A percentile compares a stretch with the other conserved stretches of the same genome.
phyloP scores from a whole-genome alignment of 2,329 filamentous ascomycete species.

The Neopestalotiopsis sp. region DNA sequence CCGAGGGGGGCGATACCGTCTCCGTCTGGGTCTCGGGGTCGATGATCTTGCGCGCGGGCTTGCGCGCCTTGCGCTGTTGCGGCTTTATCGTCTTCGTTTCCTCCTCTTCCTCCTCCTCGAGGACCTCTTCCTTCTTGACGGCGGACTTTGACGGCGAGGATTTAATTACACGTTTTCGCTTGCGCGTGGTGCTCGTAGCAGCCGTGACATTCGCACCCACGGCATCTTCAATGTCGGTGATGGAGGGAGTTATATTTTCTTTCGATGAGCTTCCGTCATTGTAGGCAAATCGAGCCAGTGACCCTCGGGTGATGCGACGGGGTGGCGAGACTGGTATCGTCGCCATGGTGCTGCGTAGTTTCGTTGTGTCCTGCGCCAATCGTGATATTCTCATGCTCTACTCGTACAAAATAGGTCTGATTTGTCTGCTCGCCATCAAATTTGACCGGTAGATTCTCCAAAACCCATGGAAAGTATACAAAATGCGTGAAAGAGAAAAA shows the following conservation, averaged over 20 bases:
- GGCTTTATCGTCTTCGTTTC: not conserved
- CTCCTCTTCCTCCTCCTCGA: slow-evolving; percentile 22
- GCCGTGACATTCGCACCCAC: slow-evolving; percentile 21
- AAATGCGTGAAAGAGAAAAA: not conserved
- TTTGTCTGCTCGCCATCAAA: not conserved
- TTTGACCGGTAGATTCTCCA: not conserved
- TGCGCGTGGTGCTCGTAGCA: slow-evolving; percentile 23
- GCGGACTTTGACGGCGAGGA: not conserved
- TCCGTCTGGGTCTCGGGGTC: slow-evolving; percentile 28
- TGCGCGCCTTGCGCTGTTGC: slow-evolving; percentile 28
- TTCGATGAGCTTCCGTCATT: slow-evolving; percentile 22
- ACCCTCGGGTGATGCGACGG: slow-evolving; percentile 37
- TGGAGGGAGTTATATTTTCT: slow-evolving; percentile 21
- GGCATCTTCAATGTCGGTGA: slow-evolving; percentile 37
- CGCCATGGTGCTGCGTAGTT: slow-evolving; percentile 27
- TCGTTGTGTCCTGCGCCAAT: slow-evolving; percentile 17
- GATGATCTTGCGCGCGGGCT: slow-evolving; percentile 32
- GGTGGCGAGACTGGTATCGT: slow-evolving; percentile 29
- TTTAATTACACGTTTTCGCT: slow-evolving; percentile 33
- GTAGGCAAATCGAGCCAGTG: slow-evolving; percentile 38
- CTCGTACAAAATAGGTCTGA: not conserved
- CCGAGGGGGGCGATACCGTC: slow-evolving; percentile 31
- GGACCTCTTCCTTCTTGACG: slow-evolving; percentile 25
- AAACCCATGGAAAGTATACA: not conserved
- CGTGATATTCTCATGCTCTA: slow-evolving; percentile 23